Conservation (phyloP, 116 monocot genomes). For the Iris pallida region DNA sequence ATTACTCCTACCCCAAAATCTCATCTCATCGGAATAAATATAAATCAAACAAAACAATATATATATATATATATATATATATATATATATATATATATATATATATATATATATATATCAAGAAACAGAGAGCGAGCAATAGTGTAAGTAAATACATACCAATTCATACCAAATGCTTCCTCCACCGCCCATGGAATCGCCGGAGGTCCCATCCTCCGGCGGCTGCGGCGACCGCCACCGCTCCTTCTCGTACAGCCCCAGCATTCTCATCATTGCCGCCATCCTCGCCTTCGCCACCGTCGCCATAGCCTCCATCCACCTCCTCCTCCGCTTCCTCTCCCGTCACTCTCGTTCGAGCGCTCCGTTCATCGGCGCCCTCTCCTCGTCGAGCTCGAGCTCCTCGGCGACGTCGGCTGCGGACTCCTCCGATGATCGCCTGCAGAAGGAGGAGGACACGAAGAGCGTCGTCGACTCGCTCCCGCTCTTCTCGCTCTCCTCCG, state of each 20-base stretch:
- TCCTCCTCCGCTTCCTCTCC: slow-evolving; percentile 14
- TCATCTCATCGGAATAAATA: too few species aligned
- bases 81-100: too few species aligned
- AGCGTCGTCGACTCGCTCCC: slow-evolving; percentile 9
- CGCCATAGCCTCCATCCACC: background rate
- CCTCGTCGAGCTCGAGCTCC: background rate
- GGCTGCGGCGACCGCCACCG: background rate
- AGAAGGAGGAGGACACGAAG: slow-evolving; percentile 10
- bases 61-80: too few species aligned
- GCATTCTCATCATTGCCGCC: slow-evolving; percentile 17
- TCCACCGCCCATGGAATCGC: background rate
- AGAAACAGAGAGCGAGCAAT: too few species aligned
- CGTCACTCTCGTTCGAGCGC: background rate
- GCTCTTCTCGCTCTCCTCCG: slow-evolving; percentile 6
- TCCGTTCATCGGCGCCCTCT: background rate
- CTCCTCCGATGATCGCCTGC: background rate
- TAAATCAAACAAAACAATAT: too few species aligned
- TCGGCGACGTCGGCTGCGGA: background rate
- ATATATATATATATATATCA: too few species aligned
- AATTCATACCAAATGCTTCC: background rate
- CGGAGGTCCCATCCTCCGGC: background rate
- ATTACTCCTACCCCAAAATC: too few species aligned
- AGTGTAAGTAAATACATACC: too few species aligned
- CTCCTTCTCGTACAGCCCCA: background rate
- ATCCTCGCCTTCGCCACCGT: slow-evolving; percentile 6